A percentile compares a stretch with the other conserved stretches of the same genome.
phyloP scores from a whole-genome alignment of 2,329 filamentous ascomycete species.

The Mycosphaerelloides madeirae region DNA sequence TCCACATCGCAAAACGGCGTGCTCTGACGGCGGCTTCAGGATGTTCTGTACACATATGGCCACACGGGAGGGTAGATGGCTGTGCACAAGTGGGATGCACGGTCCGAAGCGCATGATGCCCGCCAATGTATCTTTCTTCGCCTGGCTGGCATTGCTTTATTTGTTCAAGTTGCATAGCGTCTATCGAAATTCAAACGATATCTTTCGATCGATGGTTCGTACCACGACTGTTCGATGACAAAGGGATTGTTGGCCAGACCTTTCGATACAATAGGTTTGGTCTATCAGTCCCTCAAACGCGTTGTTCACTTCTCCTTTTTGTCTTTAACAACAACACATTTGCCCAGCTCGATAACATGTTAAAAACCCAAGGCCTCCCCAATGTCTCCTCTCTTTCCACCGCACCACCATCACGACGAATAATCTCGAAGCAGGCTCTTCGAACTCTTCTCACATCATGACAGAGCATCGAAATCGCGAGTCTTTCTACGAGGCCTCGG shows the following conservation, averaged over 20 bases:
- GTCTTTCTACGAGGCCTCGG: too few species aligned
- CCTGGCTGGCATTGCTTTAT: background rate
- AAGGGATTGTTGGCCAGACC: background rate
- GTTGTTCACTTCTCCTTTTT: background rate
- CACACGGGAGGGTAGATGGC: background rate
- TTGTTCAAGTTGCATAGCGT: slow-evolving; percentile 2
- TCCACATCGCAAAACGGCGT: background rate
- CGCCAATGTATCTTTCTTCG: slow-evolving; percentile 1
- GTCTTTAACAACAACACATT: background rate
- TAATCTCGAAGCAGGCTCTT: too few species aligned
- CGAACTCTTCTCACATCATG: too few species aligned
- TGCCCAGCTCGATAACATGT: background rate
- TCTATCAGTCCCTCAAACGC: background rate
- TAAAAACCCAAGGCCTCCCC: too few species aligned
- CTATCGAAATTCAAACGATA: background rate
- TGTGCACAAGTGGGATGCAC: background rate
- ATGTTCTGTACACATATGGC: background rate
- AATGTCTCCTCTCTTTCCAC: too few species aligned
- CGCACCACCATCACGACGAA: too few species aligned
- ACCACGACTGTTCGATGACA: background rate
- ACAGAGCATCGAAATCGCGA: too few species aligned
- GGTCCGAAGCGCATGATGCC: background rate
- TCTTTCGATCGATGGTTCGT: too few species aligned
- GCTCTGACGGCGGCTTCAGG: background rate
- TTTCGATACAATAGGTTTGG: background rate